phyloP scores from a whole-genome alignment of 805 yeast genomes.

The Lipomyces chichibuensis region DNA sequence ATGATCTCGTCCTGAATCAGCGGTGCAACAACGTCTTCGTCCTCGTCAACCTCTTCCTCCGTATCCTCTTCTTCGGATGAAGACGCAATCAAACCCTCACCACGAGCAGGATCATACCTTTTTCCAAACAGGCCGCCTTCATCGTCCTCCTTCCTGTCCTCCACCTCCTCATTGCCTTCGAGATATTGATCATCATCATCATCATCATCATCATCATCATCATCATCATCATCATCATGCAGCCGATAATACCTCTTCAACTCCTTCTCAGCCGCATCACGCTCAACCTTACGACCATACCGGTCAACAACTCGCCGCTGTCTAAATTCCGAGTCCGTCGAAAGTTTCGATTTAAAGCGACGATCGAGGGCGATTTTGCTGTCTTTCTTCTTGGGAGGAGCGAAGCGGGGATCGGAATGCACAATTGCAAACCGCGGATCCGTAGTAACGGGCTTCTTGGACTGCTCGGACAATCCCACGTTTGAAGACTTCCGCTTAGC shows the following conservation, averaged over 20 bases:
- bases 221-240: constrained; percentile 44
- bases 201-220: no score
- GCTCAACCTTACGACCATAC: constrained; percentile 75
- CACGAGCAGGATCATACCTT: constrained; percentile 46
- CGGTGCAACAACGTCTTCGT: constrained; percentile 34
- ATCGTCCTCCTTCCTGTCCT: constrained; percentile 35
- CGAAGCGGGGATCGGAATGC: constrained; percentile 87
- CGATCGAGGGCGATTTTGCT: constrained; percentile 79
- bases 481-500: constrained; percentile 12
- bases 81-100: constrained; percentile 43
- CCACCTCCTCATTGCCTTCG: constrained; percentile 38
- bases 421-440: constrained; percentile 82
- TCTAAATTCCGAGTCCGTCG: constrained; percentile 60
- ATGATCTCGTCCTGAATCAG: constrained; percentile 61
- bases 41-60: constrained; percentile 38
- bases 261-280: constrained; percentile 51
- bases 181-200: constrained; percentile 37
- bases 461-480: not conserved
- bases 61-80: constrained; percentile 41
- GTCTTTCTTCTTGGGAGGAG: constrained; percentile 65
- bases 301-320: constrained; percentile 69
- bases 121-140: constrained; percentile 17
- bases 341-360: constrained; percentile 74
- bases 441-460: constrained; percentile 47
- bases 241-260: constrained; percentile 69